phyloP scores from a whole-genome alignment of 768 basidiomycete species.

The Podaxis sp. region DNA sequence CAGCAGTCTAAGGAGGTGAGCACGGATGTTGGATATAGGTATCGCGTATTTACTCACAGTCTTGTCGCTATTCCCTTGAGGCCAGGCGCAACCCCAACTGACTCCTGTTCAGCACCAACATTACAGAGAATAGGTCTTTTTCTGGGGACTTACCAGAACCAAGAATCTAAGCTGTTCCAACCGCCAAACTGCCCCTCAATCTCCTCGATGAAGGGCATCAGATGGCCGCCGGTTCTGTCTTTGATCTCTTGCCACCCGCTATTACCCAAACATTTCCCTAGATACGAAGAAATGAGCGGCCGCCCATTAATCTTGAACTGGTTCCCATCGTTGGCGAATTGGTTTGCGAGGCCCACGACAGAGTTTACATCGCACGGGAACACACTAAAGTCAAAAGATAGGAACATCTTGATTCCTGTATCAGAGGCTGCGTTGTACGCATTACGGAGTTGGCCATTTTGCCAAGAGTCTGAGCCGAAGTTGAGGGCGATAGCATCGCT shows the following conservation, averaged over 20 bases:
- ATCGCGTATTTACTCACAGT: conserved; percentile 28
- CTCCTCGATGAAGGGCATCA: conserved; percentile 59
- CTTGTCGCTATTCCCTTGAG: conserved; percentile 42
- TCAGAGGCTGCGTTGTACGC: conserved; percentile 52
- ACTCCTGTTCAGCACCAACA: neutral
- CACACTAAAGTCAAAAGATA: conserved; percentile 55
- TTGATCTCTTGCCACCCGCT: conserved; percentile 44
- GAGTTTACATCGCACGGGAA: conserved; percentile 45
- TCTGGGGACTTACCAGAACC: conserved; percentile 39
- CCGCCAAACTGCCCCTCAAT: conserved; percentile 41
- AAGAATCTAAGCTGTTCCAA: conserved; percentile 50
- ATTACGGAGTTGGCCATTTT: conserved; percentile 40
- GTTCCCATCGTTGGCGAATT: conserved; percentile 46
- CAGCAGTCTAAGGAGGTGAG: conserved; percentile 32
- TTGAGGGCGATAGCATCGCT: conserved; percentile 66
- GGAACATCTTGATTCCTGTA: conserved; percentile 49
- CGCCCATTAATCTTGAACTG: conserved; percentile 56
- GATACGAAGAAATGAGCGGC: conserved; percentile 59
- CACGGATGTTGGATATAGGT: neutral
- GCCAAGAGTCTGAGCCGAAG: conserved; percentile 55
- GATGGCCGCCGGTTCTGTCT: conserved; percentile 43
- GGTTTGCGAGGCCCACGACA: conserved; percentile 41
- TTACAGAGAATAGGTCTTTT: neutral
- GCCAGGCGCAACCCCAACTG: conserved; percentile 67
- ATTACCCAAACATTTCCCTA: conserved; percentile 58